These are phyloP conservation scores for Helianthus tuberosus DNA, from an alignment of 129 eudicot genomes.

Conservation along the genomic window DNA sequence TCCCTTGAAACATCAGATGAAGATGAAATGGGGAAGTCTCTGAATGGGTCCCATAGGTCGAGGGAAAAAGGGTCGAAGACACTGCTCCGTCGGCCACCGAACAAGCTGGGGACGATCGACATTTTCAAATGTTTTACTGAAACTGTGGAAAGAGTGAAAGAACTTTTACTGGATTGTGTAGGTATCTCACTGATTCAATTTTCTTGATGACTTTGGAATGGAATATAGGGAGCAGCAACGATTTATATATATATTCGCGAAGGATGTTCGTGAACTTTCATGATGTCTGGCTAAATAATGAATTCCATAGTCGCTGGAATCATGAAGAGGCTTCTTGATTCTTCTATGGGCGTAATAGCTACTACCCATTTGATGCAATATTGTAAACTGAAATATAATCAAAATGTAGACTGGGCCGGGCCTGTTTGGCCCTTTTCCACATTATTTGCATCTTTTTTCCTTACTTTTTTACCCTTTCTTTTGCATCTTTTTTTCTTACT, in stretches of 20 bases:
- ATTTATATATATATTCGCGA: not conserved
- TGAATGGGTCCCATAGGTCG: constrained; percentile 45
- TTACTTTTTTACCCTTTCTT: no score
- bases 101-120: constrained; percentile 46
- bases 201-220: not conserved
- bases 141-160: no score
- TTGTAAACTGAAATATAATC: no score
- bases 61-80: constrained; percentile 30
- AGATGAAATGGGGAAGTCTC: constrained; percentile 22
- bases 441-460: no score
- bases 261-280: not conserved
- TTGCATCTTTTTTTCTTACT: no score
- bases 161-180: not conserved
- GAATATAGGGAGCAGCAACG: not conserved
- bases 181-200: not conserved
- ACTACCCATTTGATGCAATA: no score
- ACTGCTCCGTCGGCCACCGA: constrained; percentile 41
- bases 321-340: not conserved
- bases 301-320: not conserved
- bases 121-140: not conserved
- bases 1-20: not conserved
- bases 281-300: not conserved
- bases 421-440: no score
- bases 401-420: no score
- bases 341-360: not conserved